These are phyloP conservation scores for Pyrenula massariospora DNA, from an alignment of 495 filamentous ascomycete species.

Conservation along the genomic window DNA sequence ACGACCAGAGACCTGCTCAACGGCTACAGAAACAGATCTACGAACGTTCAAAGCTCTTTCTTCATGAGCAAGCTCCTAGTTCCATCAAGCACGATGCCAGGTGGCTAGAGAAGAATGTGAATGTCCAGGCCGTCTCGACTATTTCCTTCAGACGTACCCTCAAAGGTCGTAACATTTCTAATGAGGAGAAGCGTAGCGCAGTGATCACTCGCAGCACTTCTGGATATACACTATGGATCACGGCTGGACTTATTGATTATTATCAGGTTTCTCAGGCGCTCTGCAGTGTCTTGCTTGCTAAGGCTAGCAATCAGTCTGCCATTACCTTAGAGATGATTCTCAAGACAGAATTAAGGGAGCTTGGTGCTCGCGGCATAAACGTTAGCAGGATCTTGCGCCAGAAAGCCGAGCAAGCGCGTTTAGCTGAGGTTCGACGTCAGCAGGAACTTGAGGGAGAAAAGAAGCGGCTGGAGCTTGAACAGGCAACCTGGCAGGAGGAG, in stretches of 20 bases:
- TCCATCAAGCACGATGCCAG: constrained; percentile 67
- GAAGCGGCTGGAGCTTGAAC: constrained; percentile 49
- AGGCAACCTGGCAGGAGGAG: constrained; percentile 34
- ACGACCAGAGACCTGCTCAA: constrained; percentile 38
- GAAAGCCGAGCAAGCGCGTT: constrained; percentile 70
- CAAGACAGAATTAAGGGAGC: constrained; percentile 62
- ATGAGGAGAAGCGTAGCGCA: constrained; percentile 58
- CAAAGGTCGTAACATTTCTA: constrained; percentile 49
- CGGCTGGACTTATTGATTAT: constrained; percentile 53
- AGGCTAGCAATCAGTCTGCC: constrained; percentile 76
- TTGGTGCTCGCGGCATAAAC: constrained; percentile 81
- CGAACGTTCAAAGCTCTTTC: constrained; percentile 77
- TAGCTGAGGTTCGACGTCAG: constrained; percentile 70
- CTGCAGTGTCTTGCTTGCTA: constrained; percentile 61
- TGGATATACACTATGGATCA: constrained; percentile 43
- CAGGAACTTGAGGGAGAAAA: constrained; percentile 68
- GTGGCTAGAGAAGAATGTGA: constrained; percentile 83
- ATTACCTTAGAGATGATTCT: constrained; percentile 81
- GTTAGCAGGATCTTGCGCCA: constrained; percentile 81
- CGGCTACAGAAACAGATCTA: constrained; percentile 66
- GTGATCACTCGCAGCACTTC: constrained; percentile 42
- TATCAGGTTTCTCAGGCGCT: constrained; percentile 84
- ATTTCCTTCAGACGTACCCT: constrained; percentile 66
- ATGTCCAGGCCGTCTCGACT: constrained; percentile 61
- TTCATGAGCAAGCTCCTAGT: constrained; percentile 60